Evolutionary conservation across 2,329 filamentous ascomycete genomes (phyloP).

Genomic region (Didymellaceae sp.): DNA sequence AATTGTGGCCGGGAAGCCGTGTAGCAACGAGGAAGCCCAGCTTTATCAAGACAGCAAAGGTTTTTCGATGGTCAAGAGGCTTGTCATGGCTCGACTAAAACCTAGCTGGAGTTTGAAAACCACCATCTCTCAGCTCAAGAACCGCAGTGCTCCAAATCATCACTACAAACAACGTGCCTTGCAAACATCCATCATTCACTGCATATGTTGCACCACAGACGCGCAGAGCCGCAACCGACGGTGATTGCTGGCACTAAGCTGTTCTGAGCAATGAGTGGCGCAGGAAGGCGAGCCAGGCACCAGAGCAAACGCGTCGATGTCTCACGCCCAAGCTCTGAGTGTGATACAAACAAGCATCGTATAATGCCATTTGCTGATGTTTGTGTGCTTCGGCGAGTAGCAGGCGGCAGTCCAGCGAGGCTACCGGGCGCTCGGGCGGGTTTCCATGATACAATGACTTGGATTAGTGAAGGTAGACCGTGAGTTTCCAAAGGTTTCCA

Average conservation of each 20-base stretch:
- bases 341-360: constrained; percentile 20
- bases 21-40: too few relatives aligned
- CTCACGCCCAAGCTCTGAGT: constrained; percentile 17
- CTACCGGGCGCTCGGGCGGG: constrained; percentile 15
- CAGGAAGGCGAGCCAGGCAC: constrained; percentile 32
- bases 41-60: too few relatives aligned
- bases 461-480: constrained; percentile 24
- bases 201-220: neutral
- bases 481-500: constrained; percentile 38
- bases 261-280: constrained; percentile 21
- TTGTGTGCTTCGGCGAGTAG: constrained; percentile 7
- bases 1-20: too few relatives aligned
- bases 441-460: constrained; percentile 11
- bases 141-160: too few relatives aligned
- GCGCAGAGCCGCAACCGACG: constrained; percentile 11
- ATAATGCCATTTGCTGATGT: neutral
- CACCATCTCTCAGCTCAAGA: too few relatives aligned
- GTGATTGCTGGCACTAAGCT: constrained; percentile 13
- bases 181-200: neutral
- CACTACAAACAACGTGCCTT: neutral
- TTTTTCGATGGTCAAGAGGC: too few relatives aligned
- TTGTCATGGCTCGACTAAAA: too few relatives aligned
- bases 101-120: too few relatives aligned
- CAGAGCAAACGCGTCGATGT: constrained; percentile 32
- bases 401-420: constrained; percentile 13